These are phyloP conservation scores for Hordeum marinum DNA, from an alignment of 176 grass and related monocot genomes.

Conservation along the genomic window DNA sequence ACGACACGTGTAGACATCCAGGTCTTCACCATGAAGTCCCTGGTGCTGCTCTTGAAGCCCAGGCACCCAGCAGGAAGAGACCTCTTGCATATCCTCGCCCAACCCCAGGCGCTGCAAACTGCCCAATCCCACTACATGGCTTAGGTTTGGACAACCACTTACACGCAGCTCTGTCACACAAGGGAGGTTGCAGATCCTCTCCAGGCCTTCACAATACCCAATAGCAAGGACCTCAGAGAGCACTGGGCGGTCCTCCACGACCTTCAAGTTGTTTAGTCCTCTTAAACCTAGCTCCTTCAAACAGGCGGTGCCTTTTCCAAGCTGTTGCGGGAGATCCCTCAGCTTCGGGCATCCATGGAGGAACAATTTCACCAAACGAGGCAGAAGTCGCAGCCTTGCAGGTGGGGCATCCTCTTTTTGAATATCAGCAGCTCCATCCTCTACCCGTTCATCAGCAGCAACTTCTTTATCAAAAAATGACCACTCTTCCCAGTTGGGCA, in stretches of 20 bases:
- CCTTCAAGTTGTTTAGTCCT: not conserved
- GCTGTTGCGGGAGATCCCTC: not conserved
- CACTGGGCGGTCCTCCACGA: not conserved
- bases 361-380: not conserved
- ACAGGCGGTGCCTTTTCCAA: not conserved
- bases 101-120: too few relatives aligned
- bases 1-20: too few relatives aligned
- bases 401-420: not conserved
- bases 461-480: not conserved
- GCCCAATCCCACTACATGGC: not conserved
- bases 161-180: not conserved
- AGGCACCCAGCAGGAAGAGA: too few relatives aligned
- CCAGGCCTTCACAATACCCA: rapidly evolving
- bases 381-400: not conserved
- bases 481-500: constrained; percentile 11
- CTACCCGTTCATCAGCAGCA: not conserved
- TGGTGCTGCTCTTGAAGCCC: too few relatives aligned
- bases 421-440: not conserved
- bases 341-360: constrained; percentile 2
- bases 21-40: too few relatives aligned
- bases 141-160: too few relatives aligned
- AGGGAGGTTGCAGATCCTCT: constrained; percentile 17
- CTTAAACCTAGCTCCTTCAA: not conserved
- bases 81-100: too few relatives aligned
- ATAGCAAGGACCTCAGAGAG: rapidly evolving